A percentile compares a stretch with the other conserved stretches of the same genome.
Evolutionary conservation across 495 filamentous ascomycete genomes (phyloP).

Genomic region (Terfezia boudieri): DNA sequence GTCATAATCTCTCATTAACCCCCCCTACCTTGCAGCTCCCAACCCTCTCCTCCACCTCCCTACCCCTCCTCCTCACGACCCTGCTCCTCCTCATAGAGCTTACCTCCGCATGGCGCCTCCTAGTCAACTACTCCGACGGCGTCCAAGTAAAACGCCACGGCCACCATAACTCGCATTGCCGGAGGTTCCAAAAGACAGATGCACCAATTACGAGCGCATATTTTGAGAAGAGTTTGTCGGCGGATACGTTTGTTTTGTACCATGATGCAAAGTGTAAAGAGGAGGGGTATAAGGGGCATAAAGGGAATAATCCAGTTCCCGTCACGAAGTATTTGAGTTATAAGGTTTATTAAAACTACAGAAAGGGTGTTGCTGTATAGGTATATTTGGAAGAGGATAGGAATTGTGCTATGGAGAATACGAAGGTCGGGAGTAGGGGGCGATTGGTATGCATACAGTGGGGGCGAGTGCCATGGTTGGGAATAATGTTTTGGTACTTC

Average conservation of each 20-base stretch:
- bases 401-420: no score
- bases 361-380: no score
- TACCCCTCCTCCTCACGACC: background rate
- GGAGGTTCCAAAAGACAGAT: conserved; percentile 11
- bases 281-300: conserved; percentile 12
- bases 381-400: no score
- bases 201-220: conserved; percentile 10
- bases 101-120: background rate
- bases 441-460: no score
- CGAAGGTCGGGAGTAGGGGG: no score
- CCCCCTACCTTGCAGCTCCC: no score
- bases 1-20: no score
- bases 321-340: conserved; percentile 9
- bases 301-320: conserved; percentile 13
- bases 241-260: conserved; percentile 13
- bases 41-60: no score
- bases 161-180: conserved; percentile 9
- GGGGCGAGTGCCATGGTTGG: no score
- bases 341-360: conserved; percentile 7
- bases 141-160: conserved; percentile 6
- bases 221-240: conserved; percentile 9
- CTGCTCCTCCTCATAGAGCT: background rate
- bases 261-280: conserved; percentile 5
- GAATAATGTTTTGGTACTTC: no score
- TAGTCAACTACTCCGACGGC: conserved; percentile 3